Conservation (phyloP, 2,329 filamentous ascomycete species). For the Apiospora koreana region DNA sequence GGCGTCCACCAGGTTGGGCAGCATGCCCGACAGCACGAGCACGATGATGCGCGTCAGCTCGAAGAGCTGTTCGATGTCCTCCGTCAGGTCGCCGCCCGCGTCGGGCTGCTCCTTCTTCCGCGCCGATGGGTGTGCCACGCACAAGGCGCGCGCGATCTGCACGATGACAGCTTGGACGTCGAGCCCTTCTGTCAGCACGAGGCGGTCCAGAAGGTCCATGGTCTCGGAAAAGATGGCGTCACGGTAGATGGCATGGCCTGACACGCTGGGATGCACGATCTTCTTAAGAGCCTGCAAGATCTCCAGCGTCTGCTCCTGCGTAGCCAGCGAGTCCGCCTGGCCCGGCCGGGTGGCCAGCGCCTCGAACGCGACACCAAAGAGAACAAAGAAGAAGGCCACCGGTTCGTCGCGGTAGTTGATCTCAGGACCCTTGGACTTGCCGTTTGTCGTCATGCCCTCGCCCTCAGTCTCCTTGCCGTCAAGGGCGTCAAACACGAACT, state of each 20-base stretch:
- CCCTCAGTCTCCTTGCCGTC: slow-evolving; percentile 74
- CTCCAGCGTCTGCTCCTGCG: slow-evolving; percentile 78
- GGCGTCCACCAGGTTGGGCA: slow-evolving; percentile 77
- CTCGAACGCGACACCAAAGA: slow-evolving; percentile 96
- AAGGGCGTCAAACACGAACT: slow-evolving; percentile 94
- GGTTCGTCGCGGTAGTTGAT: slow-evolving; percentile 99
- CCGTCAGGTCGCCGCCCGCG: slow-evolving; percentile 75
- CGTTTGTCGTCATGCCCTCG: slow-evolving; percentile 40
- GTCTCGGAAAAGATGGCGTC: slow-evolving; percentile 96
- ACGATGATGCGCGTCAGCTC: slow-evolving; percentile 96
- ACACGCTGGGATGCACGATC: slow-evolving; percentile 91
- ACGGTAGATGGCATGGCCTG: slow-evolving; percentile 93
- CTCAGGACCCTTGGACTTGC: slow-evolving; percentile 65
- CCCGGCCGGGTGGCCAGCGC: slow-evolving; percentile 82
- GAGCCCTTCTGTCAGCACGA: slow-evolving; percentile 87
- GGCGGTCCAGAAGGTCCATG: slow-evolving; percentile 90
- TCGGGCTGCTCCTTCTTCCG: slow-evolving; percentile 65
- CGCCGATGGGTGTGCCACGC: slow-evolving; percentile 88
- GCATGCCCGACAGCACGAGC: slow-evolving; percentile 80
- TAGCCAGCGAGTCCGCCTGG: slow-evolving; percentile 65
- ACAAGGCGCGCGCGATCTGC: slow-evolving; percentile 87
- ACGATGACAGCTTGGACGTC: slow-evolving; percentile 92
- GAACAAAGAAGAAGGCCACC: slow-evolving; percentile 97
- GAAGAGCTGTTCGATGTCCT: slow-evolving; percentile 97
- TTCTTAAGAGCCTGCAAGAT: slow-evolving; percentile 92